Evolutionary conservation across 176 grass and related monocot species (phyloP), one percentile per base, ranked within the genome.

Genomic region (Carex pumila): DNA sequence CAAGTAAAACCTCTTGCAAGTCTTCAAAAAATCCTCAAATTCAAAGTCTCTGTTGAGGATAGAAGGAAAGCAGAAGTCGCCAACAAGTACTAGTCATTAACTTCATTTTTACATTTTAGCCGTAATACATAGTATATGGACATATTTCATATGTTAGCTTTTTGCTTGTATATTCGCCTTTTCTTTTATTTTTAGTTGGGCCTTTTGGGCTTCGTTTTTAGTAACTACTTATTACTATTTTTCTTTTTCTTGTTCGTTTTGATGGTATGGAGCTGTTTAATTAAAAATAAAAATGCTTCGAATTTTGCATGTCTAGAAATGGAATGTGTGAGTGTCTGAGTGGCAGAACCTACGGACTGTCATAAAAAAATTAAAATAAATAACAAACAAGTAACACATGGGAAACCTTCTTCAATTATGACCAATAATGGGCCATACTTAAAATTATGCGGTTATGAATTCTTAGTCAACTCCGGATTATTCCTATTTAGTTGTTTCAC

Each of bases 1-100:
- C 82, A 99, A 49, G 88, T 94, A 66, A 99, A 94, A 41, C 90
- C 92, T 65, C 83, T 92, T 3, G 87, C 91, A 30, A 93, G 83
- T 65, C 83, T 95, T 84, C 82, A 92, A 45, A 94, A 94, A 57
- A 80, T 90, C 81, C 91, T 95, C 17, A 99, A 87, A 66, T 99
- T 99, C 41, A 89, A 83, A 30, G 65, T 79, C 12, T n/a, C 66
- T 14, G 54, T 36, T 5, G 84, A 69, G 14, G 88, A 87, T 30
- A 52, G 54, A 47, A 62, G 80, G 11, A 52, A 65, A 66, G 41
- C 61, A 6, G 45, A 66, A 49, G 45, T 7, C 66, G 19, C 59
- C 18, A 21, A 63, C 21, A 81, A 17, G 52, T 36, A 63, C 17
- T 66, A 82, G 9, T 13, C 56, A 21, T 37, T 3, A 65, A 64